A percentile compares a stretch with the other conserved stretches of the same genome.
phyloP scores from a whole-genome alignment of 176 grass and related monocot genomes.

The Aegilops longissima region DNA sequence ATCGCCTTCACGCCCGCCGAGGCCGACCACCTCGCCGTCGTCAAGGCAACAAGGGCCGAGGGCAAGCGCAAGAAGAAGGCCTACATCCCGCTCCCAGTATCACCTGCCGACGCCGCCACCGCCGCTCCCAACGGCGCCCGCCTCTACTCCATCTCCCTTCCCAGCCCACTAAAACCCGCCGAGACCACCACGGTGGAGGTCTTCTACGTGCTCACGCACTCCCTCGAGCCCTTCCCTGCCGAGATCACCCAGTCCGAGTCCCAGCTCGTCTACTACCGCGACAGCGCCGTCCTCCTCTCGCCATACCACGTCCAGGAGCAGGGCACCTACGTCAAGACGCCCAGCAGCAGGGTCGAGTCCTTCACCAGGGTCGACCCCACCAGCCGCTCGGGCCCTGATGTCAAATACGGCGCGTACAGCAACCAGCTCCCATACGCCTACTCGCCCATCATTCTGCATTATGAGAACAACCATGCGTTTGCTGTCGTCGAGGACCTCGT shows the following conservation, averaged over 20 bases:
- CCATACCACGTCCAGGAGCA: constrained; percentile 72
- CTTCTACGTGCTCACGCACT: constrained; percentile 61
- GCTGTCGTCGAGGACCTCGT: constrained; percentile 75
- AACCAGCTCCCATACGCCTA: constrained; percentile 57
- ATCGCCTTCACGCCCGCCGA: constrained; percentile 70
- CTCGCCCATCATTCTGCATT: constrained; percentile 67
- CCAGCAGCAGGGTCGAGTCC: constrained; percentile 73
- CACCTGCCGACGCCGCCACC: constrained; percentile 30
- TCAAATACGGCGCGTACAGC: constrained; percentile 74
- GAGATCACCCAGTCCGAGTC: constrained; percentile 88
- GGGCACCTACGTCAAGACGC: constrained; percentile 63
- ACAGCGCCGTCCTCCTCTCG: constrained; percentile 69
- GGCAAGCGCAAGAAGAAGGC: constrained; percentile 65
- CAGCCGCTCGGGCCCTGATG: constrained; percentile 59
- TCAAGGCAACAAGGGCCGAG: constrained; percentile 60
- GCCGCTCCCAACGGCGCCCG: constrained; percentile 28
- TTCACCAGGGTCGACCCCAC: constrained; percentile 75
- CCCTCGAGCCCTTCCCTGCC: constrained; percentile 82
- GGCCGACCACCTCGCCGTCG: constrained; percentile 60
- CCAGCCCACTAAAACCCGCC: constrained; percentile 50
- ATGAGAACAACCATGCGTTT: constrained; percentile 90
- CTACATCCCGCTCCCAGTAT: constrained; percentile 33
- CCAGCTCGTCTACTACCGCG: constrained; percentile 82
- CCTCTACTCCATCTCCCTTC: constrained; percentile 74
- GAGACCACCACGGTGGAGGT: constrained; percentile 58